A percentile compares a stretch with the other conserved stretches of the same genome.
Evolutionary conservation across 805 yeast species (phyloP).

Genomic region (Sungouiozyma ichnusensis): DNA sequence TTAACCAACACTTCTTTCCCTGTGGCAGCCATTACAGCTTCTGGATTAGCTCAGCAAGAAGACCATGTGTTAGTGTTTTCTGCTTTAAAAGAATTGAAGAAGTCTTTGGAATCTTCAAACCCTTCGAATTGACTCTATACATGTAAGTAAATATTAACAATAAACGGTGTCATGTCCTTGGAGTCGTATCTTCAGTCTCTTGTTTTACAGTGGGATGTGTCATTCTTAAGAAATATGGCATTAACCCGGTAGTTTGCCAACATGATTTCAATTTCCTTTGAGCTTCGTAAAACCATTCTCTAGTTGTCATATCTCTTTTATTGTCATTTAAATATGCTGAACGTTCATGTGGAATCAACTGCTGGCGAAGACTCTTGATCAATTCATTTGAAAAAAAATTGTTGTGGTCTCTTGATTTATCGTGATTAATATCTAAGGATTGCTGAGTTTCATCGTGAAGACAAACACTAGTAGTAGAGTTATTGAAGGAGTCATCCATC

Average conservation of each 20-base stretch:
- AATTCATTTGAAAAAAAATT: constrained; percentile 26
- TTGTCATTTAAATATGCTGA: not conserved
- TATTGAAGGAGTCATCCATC: constrained; percentile 10
- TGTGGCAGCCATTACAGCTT: constrained; percentile 41
- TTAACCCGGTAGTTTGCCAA: constrained; percentile 39
- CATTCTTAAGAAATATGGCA: constrained; percentile 23
- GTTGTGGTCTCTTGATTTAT: not conserved
- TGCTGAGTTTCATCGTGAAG: constrained; percentile 10
- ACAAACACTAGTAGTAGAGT: constrained; percentile 6
- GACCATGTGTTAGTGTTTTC: constrained; percentile 40
- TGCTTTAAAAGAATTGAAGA: constrained; percentile 9
- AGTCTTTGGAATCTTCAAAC: not conserved
- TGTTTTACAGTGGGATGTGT: too few species aligned
- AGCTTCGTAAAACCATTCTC: constrained; percentile 29
- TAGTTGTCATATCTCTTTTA: constrained; percentile 5
- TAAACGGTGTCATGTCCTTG: too few species aligned
- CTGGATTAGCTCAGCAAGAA: constrained; percentile 46
- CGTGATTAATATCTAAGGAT: constrained; percentile 2
- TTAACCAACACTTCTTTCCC: constrained; percentile 26
- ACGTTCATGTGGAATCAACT: constrained; percentile 9
- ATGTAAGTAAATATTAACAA: too few species aligned
- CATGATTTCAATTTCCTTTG: constrained; percentile 39
- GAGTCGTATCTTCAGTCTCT: too few species aligned
- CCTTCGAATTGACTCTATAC: not conserved
- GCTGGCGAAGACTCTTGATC: constrained; percentile 25